These are phyloP conservation scores for Voacanga thouarsii DNA, from an alignment of 257 asterid species.

Conservation along the genomic window DNA sequence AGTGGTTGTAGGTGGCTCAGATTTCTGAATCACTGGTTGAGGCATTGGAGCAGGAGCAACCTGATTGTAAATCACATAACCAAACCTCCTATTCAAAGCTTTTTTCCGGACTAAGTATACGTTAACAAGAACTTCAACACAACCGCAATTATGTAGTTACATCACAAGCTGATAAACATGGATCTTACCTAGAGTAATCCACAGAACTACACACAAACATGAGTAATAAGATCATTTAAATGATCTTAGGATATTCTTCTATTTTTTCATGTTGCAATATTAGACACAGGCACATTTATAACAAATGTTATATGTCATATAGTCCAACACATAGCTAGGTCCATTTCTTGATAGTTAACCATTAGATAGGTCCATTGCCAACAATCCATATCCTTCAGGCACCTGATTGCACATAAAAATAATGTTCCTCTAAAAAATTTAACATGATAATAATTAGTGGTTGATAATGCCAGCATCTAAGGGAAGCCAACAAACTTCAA, in stretches of 20 bases:
- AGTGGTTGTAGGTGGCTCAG: slow-evolving; percentile 45
- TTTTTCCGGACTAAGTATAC: not conserved
- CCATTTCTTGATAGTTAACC: not conserved
- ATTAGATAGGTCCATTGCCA: not conserved
- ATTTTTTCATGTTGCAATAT: too few species aligned
- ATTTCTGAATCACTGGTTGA: slow-evolving; percentile 48
- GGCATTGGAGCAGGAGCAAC: slow-evolving; percentile 54
- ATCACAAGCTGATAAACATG: not conserved
- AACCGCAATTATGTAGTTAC: not conserved
- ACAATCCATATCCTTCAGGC: not conserved
- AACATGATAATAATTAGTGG: not conserved
- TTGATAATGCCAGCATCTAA: not conserved
- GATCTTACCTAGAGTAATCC: not conserved
- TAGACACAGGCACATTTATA: not conserved
- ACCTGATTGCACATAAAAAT: not conserved
- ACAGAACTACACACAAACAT: not conserved
- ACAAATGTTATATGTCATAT: not conserved
- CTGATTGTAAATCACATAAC: slow-evolving; percentile 40
- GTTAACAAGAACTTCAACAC: not conserved
- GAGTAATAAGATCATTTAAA: not conserved
- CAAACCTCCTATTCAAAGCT: slow-evolving; percentile 8
- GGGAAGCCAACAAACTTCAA: not conserved
- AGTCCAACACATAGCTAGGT: too few species aligned
- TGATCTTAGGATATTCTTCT: not conserved
- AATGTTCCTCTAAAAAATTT: too few species aligned